A percentile compares a stretch with the other conserved stretches of the same genome.
phyloP scores from a whole-genome alignment of 1,139 yeast species.

The Pichia sp. region DNA sequence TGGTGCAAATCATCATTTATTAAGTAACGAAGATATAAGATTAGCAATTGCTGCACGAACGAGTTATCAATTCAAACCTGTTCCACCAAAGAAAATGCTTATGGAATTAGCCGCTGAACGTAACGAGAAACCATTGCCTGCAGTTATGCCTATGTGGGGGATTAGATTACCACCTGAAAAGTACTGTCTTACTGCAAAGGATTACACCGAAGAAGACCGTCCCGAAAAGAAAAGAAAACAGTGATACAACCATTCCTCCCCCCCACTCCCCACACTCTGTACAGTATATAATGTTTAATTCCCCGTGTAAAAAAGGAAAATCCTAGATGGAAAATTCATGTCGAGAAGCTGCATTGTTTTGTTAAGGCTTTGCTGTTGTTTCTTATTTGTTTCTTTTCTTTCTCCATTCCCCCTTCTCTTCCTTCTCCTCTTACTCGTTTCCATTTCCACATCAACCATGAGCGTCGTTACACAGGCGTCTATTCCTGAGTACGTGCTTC shows the following conservation, averaged over 20 bases:
- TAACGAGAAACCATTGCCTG: conserved; percentile 83
- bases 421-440: too few species aligned
- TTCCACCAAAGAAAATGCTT: conserved; percentile 84
- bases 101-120: conserved; percentile 89
- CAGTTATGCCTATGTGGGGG: conserved; percentile 90
- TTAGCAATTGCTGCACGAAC: conserved; percentile 91
- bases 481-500: conserved; percentile 40
- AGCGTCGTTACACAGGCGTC: conserved; percentile 41
- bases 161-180: conserved; percentile 94
- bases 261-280: too few species aligned
- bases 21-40: conserved; percentile 84
- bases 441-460: conserved; percentile 23
- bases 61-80: conserved; percentile 89
- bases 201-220: conserved; percentile 25
- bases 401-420: background rate
- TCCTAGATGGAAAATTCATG: too few species aligned
- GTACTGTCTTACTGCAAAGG: conserved; percentile 83
- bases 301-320: too few species aligned
- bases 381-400: background rate
- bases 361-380: background rate
- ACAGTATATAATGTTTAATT: too few species aligned
- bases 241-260: too few species aligned
- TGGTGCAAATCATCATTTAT: conserved; percentile 6
- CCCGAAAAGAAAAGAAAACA: background rate
- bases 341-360: too few species aligned